phyloP scores from a whole-genome alignment of 768 basidiomycete genomes.

The Termitomyces sp. region DNA sequence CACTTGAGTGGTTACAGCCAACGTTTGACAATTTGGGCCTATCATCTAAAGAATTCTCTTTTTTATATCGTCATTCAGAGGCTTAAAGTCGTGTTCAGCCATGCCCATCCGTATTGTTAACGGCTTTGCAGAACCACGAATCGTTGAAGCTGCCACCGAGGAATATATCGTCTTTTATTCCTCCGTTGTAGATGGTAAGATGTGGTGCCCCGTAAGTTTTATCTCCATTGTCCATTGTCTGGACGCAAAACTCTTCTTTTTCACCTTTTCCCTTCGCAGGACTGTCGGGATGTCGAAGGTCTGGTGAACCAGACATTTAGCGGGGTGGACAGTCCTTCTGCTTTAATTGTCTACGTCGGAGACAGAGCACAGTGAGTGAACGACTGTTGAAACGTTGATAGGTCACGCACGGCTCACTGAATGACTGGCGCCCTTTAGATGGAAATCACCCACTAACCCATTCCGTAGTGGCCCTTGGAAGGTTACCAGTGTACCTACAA shows the following conservation, averaged over 20 bases:
- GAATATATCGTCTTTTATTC: conserved; percentile 66
- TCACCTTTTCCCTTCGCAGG: conserved; percentile 27
- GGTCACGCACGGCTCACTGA: not conserved
- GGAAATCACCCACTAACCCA: conserved; percentile 54
- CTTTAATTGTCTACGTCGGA: conserved; percentile 65
- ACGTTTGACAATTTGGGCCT: no score
- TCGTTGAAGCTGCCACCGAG: conserved; percentile 37
- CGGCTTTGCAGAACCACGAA: conserved; percentile 25
- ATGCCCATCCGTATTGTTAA: conserved; percentile 50
- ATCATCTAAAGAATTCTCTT: no score
- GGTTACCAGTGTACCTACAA: conserved; percentile 56
- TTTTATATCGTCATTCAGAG: not conserved
- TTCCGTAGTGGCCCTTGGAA: conserved; percentile 64
- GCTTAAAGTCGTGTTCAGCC: not conserved
- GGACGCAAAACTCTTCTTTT: not conserved
- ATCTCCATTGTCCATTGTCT: not conserved
- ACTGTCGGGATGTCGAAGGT: conserved; percentile 59
- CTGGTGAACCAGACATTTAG: conserved; percentile 48
- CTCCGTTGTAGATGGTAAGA: conserved; percentile 50
- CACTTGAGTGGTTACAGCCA: no score
- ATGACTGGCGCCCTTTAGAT: conserved; percentile 44
- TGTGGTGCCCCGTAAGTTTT: conserved; percentile 67
- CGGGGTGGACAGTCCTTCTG: conserved; percentile 38
- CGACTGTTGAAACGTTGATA: conserved; percentile 35
- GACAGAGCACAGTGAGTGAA: conserved; percentile 50